Base-by-base conservation (phyloP, 2,329 filamentous ascomycete species). In the Aureobasidium sp. region DNA sequence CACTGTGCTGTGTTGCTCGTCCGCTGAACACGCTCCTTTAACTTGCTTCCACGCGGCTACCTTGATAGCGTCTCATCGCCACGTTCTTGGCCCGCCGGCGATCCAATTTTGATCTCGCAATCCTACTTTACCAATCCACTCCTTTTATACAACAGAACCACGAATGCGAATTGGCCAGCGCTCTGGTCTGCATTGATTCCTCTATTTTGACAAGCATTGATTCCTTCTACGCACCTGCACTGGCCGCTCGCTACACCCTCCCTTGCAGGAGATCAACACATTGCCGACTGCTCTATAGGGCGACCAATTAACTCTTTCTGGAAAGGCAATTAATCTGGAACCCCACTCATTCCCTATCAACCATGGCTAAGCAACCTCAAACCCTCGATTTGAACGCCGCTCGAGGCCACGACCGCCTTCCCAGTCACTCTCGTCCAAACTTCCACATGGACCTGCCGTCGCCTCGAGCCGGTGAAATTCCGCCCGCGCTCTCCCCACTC, bases 401-500 rank as follows among this genome's bases (percentile, higher is more conserved):
- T 37, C 44, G 44, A 47, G 39, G 61, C 27, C 50, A 52, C 47
- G 66, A 67, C 62, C 67, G 68, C 60, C 63, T 66, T 24, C 69
- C 68, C 42, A 68, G 69, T 29, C 65, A 65, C 37, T 61, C 67
- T 42, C 57, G 57, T 29, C 65, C 65, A 44, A 61, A 56, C 42
- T 69, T 69, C 62, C 63, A 69, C 48, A 68, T 70, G 64, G 72
- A 74, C 68, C 73, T 80, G 27, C 77, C 78, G 50, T 79, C 78
- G 63, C 78, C 79, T 44, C 76, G 77, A 61, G 71, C 75, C n/a
- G 79, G 78, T 72, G 74, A 85, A 68, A 83, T 89, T 1, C 93
- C 94, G 22, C 94, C 94, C 5, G 89, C 94, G 58, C 81, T 97
- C 62, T 97, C 94, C 8, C 94, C 94, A 12, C 83, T 99, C 66